Conservation (phyloP, 331 rosid species). For the Malus hybrid region DNA sequence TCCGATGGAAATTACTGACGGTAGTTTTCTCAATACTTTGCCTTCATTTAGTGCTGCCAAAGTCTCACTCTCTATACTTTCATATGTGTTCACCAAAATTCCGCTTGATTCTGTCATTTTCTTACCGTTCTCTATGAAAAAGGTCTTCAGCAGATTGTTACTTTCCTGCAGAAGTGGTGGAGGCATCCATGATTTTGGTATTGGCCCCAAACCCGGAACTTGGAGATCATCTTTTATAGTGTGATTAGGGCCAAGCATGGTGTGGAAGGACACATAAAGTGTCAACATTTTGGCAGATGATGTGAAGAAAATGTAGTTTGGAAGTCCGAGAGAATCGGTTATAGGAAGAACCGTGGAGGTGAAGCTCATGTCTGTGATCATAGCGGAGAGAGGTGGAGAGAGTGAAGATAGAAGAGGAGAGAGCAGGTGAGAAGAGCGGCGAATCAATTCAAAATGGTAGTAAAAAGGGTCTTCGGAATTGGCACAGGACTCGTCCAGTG, state of each 20-base stretch:
- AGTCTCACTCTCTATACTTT: slow-evolving; percentile 9
- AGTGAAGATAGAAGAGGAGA: slow-evolving; percentile 14
- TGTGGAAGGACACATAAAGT: slow-evolving; percentile 12
- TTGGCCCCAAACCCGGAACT: slow-evolving; percentile 1
- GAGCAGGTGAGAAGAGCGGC: slow-evolving; percentile 16
- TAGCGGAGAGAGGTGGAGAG: slow-evolving; percentile 21
- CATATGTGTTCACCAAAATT: slow-evolving; percentile 17
- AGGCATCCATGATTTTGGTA: slow-evolving; percentile 23
- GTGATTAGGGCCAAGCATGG: not conserved
- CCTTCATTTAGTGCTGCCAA: slow-evolving; percentile 12
- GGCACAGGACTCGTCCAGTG: slow-evolving; percentile 3
- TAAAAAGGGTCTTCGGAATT: slow-evolving; percentile 24
- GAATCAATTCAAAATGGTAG: slow-evolving; percentile 15
- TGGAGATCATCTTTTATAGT: not conserved
- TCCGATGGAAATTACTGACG: slow-evolving; percentile 15
- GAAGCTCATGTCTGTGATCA: slow-evolving; percentile 26
- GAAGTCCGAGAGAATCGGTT: slow-evolving; percentile 14
- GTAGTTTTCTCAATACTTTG: slow-evolving; percentile 2
- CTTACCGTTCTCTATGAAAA: slow-evolving; percentile 11
- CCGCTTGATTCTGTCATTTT: slow-evolving; percentile 19
- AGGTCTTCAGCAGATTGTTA: slow-evolving; percentile 1
- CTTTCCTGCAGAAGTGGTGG: slow-evolving; percentile 15
- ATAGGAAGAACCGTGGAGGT: slow-evolving; percentile 13
- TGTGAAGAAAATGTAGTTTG: slow-evolving; percentile 22
- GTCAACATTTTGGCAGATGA: slow-evolving; percentile 23